phyloP scores from a whole-genome alignment of 148 eudicot species.

The Rhododendron williamsianum region DNA sequence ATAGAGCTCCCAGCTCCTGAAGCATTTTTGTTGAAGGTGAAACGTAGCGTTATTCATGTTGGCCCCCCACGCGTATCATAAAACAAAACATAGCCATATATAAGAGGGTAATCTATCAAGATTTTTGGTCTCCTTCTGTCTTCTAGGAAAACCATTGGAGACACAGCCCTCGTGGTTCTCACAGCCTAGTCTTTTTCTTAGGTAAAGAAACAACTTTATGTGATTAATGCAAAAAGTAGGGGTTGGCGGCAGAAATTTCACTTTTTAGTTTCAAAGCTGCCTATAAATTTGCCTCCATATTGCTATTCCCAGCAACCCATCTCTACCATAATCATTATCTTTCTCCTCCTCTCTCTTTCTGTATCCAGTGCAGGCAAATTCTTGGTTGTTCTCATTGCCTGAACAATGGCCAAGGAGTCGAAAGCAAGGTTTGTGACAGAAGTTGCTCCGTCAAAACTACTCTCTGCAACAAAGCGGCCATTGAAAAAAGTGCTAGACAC shows the following conservation, averaged over 20 bases:
- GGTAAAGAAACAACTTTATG: conserved; percentile 8
- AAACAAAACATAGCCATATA: background rate
- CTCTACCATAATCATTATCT: background rate
- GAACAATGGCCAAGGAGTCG: conserved; percentile 30
- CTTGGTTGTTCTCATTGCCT: background rate
- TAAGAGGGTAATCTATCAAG: background rate
- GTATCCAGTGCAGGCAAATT: background rate
- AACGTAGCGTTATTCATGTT: no score
- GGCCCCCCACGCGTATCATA: background rate
- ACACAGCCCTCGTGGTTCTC: conserved; percentile 9
- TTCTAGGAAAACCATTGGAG: background rate
- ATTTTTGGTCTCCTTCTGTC: conserved; percentile 6
- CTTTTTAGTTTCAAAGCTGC: background rate
- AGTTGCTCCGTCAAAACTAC: conserved; percentile 41
- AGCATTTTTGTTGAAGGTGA: background rate
- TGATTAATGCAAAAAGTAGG: conserved; percentile 16
- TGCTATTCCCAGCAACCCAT: background rate
- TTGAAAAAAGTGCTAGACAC: conserved; percentile 32
- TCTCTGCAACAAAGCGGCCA: conserved; percentile 27
- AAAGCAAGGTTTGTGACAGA: conserved; percentile 35
- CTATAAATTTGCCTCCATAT: conserved; percentile 1
- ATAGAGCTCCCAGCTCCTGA: background rate
- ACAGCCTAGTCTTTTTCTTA: conserved; percentile 15
- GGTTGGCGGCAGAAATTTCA: conserved; percentile 12
- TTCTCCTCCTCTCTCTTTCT: background rate